A percentile compares a stretch with the other conserved stretches of the same genome.
These are phyloP conservation scores for Phyllosticta citribraziliensis DNA, from an alignment of 2,329 filamentous ascomycete genomes.

Conservation along the genomic window DNA sequence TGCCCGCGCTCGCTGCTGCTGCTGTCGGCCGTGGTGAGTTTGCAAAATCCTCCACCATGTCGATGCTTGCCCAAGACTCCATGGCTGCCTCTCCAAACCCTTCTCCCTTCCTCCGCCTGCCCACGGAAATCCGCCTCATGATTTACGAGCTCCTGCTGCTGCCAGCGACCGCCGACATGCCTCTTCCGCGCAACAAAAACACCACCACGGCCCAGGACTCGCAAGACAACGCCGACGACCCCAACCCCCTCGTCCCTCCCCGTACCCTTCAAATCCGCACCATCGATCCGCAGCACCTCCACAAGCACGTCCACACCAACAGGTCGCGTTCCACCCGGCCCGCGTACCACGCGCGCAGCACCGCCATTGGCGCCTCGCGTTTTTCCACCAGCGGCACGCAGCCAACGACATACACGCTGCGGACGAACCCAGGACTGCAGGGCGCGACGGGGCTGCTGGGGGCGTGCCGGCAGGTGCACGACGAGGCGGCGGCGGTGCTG, in stretches of 20 bases:
- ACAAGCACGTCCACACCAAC: conserved; percentile 16
- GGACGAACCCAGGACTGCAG: conserved; percentile 31
- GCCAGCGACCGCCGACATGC: conserved; percentile 16
- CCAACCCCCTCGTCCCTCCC: conserved; percentile 20
- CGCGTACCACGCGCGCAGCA: conserved; percentile 27
- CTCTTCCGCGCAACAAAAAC: background rate
- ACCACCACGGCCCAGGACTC: conserved; percentile 24
- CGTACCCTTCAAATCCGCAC: conserved; percentile 35
- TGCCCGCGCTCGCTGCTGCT: background rate
- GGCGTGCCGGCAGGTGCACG: conserved; percentile 40
- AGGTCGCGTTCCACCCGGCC: conserved; percentile 23
- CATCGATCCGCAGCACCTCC: conserved; percentile 23
- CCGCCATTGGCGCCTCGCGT: conserved; percentile 21
- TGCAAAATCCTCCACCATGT: background rate
- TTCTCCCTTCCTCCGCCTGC: conserved; percentile 30
- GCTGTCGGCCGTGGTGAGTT: background rate
- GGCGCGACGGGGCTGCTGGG: conserved; percentile 32
- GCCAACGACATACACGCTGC: conserved; percentile 47
- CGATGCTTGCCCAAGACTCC: background rate
- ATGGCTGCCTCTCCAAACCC: background rate
- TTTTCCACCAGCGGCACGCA: conserved; percentile 34
- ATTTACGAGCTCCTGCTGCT: conserved; percentile 37
- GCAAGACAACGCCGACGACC: conserved; percentile 26
- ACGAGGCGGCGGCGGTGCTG: conserved; percentile 46
- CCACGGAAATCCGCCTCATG: conserved; percentile 36